A percentile compares a stretch with the other conserved stretches of the same genome.
phyloP scores from a whole-genome alignment of 768 basidiomycete species.

The Boletus speciosus region DNA sequence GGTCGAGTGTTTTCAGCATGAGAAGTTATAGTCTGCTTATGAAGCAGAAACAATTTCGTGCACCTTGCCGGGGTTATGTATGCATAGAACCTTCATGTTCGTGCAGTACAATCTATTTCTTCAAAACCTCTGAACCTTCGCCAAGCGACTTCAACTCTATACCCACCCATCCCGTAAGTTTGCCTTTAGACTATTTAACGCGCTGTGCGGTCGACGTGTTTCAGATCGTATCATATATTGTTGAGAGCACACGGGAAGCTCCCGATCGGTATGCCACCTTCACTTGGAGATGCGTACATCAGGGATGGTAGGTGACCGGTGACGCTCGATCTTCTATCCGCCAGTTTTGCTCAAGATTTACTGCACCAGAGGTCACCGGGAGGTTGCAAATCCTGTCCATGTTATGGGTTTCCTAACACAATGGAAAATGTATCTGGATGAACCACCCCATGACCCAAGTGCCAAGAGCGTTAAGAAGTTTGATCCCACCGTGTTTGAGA shows the following conservation, averaged over 20 bases:
- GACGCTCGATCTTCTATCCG: not conserved
- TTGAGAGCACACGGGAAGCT: conserved; percentile 75
- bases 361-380: conserved; percentile 67
- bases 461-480: conserved; percentile 57
- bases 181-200: not conserved
- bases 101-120: conserved; percentile 42
- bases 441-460: conserved; percentile 45
- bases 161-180: conserved; percentile 77
- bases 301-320: conserved; percentile 56
- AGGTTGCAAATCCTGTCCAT: conserved; percentile 79
- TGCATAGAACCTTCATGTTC: conserved; percentile 18
- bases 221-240: conserved; percentile 75
- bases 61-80: not conserved
- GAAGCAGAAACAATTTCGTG: no score
- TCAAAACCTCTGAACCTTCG: conserved; percentile 54
- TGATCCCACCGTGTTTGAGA: conserved; percentile 70
- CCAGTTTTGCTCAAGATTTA: conserved; percentile 1
- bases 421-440: conserved; percentile 91
- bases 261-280: conserved; percentile 68
- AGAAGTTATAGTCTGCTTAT: no score
- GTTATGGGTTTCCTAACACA: conserved; percentile 95
- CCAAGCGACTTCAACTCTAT: conserved; percentile 62
- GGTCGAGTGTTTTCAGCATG: no score
- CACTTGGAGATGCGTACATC: conserved; percentile 81
- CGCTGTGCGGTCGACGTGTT: not conserved